A percentile compares a stretch with the other conserved stretches of the same genome.
These are phyloP conservation scores for Neonectria faginata DNA, from an alignment of 2,329 filamentous ascomycete genomes.

Conservation along the genomic window DNA sequence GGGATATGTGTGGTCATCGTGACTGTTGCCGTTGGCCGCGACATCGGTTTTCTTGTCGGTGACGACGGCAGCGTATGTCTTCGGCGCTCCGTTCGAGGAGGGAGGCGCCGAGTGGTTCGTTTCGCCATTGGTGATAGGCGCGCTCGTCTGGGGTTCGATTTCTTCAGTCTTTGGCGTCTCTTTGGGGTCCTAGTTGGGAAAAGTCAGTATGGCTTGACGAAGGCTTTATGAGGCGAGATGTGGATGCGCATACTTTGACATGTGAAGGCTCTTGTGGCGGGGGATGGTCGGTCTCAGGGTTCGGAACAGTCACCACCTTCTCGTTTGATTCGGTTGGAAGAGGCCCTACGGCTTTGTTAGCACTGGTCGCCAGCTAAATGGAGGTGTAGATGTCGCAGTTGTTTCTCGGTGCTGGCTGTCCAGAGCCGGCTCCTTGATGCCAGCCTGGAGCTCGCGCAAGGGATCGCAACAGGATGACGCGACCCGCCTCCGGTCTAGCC, in stretches of 20 bases:
- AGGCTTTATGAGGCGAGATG: not conserved
- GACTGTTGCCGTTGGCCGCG: slow-evolving; percentile 22
- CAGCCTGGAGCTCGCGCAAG: slow-evolving; percentile 8
- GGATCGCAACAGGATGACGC: slow-evolving; percentile 13
- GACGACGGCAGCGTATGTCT: slow-evolving; percentile 41
- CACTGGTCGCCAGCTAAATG: not conserved
- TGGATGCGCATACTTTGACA: slow-evolving; percentile 18
- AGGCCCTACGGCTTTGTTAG: slow-evolving; percentile 31
- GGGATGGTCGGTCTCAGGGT: slow-evolving; percentile 33
- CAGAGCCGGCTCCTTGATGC: not conserved
- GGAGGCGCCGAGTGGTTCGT: slow-evolving; percentile 29
- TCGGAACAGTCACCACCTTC: slow-evolving; percentile 40
- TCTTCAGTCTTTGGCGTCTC: slow-evolving; percentile 29
- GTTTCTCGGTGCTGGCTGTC: not conserved
- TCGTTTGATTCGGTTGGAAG: slow-evolving; percentile 31
- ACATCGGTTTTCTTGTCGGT: slow-evolving; percentile 27
- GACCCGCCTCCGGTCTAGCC: slow-evolving; percentile 17
- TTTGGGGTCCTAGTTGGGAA: slow-evolving; percentile 12
- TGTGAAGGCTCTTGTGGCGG: slow-evolving; percentile 15
- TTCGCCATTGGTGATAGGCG: slow-evolving; percentile 37
- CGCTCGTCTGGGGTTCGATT: slow-evolving; percentile 30
- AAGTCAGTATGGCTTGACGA: slow-evolving; percentile 18
- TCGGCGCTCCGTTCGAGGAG: slow-evolving; percentile 33
- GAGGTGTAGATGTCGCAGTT: not conserved
- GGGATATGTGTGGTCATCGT: slow-evolving; percentile 44